Conservation (phyloP, 1,139 yeast species). For the Yamadazyma atlantica region DNA sequence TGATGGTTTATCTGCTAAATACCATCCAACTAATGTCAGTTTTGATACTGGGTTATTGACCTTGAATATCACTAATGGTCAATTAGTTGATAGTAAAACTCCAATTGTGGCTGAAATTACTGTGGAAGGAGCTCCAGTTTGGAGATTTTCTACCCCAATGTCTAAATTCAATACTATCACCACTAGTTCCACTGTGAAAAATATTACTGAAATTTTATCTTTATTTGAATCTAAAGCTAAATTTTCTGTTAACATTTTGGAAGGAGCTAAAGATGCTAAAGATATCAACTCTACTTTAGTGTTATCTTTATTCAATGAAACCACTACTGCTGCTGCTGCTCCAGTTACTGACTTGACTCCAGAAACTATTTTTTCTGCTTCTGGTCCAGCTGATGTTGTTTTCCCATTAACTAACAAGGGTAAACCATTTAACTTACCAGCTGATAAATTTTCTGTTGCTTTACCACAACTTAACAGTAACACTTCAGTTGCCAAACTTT, state of each 20-base stretch:
- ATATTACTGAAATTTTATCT: conserved; percentile 21
- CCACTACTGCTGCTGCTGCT: conserved; percentile 6
- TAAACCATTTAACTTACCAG: conserved; percentile 13
- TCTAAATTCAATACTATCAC: conserved; percentile 16
- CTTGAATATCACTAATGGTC: conserved; percentile 21
- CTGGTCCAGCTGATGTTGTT: conserved; percentile 17
- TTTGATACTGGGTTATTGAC: conserved; percentile 22
- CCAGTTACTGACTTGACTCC: conserved; percentile 8
- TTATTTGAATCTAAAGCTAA: conserved; percentile 15
- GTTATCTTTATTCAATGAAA: conserved; percentile 19
- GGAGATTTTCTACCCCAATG: conserved; percentile 27
- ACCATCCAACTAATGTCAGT: conserved; percentile 17
- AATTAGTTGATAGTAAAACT: conserved; percentile 14
- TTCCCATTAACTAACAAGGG: conserved; percentile 14
- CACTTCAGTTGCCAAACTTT: conserved; percentile 23
- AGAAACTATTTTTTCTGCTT: conserved; percentile 11
- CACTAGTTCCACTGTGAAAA: conserved; percentile 19
- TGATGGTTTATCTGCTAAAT: conserved; percentile 15
- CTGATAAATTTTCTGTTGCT: conserved; percentile 12
- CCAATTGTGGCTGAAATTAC: conserved; percentile 20
- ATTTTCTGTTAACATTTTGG: conserved; percentile 17
- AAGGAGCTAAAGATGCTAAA: conserved; percentile 16
- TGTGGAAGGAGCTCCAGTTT: conserved; percentile 20
- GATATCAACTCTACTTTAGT: conserved; percentile 15
- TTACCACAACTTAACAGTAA: conserved; percentile 18